These are phyloP conservation scores for Glycine tomentella DNA, from an alignment of 306 rosid species.

Conservation along the genomic window DNA sequence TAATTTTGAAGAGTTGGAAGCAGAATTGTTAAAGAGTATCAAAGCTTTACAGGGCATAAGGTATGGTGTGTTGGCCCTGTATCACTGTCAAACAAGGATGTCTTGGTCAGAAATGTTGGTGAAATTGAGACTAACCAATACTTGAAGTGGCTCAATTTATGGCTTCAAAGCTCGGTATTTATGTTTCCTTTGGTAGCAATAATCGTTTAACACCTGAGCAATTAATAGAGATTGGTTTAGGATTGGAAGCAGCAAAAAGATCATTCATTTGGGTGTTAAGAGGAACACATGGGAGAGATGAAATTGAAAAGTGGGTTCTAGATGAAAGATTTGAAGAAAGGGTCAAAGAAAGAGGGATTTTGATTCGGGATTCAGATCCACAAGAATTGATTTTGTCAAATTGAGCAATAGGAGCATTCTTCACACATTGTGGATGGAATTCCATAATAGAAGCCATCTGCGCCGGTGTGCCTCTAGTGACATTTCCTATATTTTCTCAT, in stretches of 20 bases:
- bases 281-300: too few relatives aligned
- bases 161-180: too few relatives aligned
- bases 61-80: too few relatives aligned
- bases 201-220: conserved; percentile 43
- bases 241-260: conserved; percentile 60
- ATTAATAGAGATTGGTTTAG: conserved; percentile 59
- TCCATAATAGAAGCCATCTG: conserved; percentile 62
- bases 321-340: conserved; percentile 56
- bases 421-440: conserved; percentile 77
- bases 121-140: too few relatives aligned
- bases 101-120: too few relatives aligned
- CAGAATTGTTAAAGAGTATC: too few relatives aligned
- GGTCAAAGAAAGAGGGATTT: conserved; percentile 53
- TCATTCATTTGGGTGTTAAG: conserved; percentile 50
- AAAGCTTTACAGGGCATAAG: too few relatives aligned
- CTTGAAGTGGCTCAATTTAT: too few relatives aligned
- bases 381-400: conserved; percentile 62
- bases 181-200: too few relatives aligned
- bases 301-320: too few relatives aligned
- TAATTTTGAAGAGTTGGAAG: too few relatives aligned
- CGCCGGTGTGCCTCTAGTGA: conserved; percentile 58
- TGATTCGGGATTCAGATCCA: conserved; percentile 68
- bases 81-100: too few relatives aligned
- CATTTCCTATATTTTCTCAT: conserved; percentile 64
- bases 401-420: conserved; percentile 50